Evolutionary conservation across 352 stramenopile species (phyloP).

Genomic region (Phytophthora citrophthora): DNA sequence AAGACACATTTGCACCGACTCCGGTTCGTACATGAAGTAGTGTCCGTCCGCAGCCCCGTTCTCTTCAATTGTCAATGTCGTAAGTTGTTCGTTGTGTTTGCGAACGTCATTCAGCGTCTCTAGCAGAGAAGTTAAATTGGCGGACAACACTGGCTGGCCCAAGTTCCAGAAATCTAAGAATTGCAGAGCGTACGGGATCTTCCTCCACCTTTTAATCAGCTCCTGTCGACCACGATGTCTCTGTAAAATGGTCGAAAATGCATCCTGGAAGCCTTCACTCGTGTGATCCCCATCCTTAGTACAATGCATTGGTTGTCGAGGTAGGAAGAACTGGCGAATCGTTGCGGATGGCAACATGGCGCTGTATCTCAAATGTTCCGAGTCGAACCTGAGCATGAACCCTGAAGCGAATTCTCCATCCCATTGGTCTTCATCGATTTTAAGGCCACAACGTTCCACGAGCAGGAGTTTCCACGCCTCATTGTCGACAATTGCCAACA

Average conservation of each 20-base stretch:
- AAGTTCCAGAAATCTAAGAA: slow-evolving; percentile 33
- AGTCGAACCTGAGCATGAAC: slow-evolving; percentile 39
- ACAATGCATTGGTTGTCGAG: slow-evolving; percentile 7
- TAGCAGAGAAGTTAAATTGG: slow-evolving; percentile 31
- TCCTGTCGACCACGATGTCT: slow-evolving; percentile 9
- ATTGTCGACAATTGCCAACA: slow-evolving; percentile 42
- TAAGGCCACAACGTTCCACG: slow-evolving; percentile 32
- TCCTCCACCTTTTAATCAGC: slow-evolving; percentile 19
- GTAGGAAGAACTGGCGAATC: slow-evolving; percentile 36
- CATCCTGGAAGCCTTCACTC: slow-evolving; percentile 27
- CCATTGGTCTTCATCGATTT: slow-evolving; percentile 32
- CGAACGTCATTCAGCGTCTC: slow-evolving; percentile 33
- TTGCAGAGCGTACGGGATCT: slow-evolving; percentile 32
- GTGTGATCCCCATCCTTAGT: slow-evolving; percentile 8
- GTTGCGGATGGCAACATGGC: slow-evolving; percentile 31
- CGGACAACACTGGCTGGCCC: slow-evolving; percentile 20
- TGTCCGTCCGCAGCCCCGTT: slow-evolving; percentile 26
- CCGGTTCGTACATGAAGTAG: slow-evolving; percentile 43
- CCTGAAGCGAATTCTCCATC: slow-evolving; percentile 32
- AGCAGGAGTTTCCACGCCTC: slow-evolving; percentile 43
- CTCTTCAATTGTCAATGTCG: slow-evolving; percentile 2
- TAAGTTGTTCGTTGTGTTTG: slow-evolving; percentile 20
- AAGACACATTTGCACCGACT: slow-evolving; percentile 40
- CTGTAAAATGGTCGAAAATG: slow-evolving; percentile 24
- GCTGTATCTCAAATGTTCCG: slow-evolving; percentile 33